These are phyloP conservation scores for Acacia confusa DNA, from an alignment of 306 rosid species.

Conservation along the genomic window DNA sequence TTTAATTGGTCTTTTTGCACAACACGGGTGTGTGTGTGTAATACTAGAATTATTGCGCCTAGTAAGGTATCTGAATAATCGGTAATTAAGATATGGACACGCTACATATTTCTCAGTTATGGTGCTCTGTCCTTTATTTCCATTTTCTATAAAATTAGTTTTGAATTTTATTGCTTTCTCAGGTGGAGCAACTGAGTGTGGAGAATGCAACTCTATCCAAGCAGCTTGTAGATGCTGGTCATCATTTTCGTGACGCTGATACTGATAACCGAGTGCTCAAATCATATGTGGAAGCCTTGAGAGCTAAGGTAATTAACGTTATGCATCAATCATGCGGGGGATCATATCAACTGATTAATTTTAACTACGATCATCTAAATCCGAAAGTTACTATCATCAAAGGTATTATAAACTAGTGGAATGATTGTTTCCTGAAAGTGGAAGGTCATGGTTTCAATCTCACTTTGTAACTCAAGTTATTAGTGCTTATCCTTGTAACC, in stretches of 20 bases:
- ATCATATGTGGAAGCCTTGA: slow-evolving; percentile 88
- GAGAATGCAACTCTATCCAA: slow-evolving; percentile 61
- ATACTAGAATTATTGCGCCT: background rate
- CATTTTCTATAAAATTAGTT: background rate
- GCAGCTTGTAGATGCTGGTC: slow-evolving; percentile 61
- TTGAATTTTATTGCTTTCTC: slow-evolving; percentile 1
- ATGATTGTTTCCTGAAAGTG: too few species aligned
- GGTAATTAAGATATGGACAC: background rate
- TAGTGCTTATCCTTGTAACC: too few species aligned
- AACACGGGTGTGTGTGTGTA: too few species aligned
- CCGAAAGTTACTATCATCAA: background rate
- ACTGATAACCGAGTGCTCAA: slow-evolving; percentile 76
- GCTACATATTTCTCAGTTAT: background rate
- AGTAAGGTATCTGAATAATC: background rate
- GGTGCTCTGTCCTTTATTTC: background rate
- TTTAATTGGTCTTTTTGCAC: background rate
- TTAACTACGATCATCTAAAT: background rate
- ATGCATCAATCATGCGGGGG: background rate
- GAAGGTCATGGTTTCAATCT: too few species aligned
- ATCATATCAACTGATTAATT: background rate
- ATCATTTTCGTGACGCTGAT: slow-evolving; percentile 74
- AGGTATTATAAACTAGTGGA: too few species aligned
- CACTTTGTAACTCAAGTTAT: too few species aligned
- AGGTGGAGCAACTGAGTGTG: slow-evolving; percentile 69
- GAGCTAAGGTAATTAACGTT: slow-evolving; percentile 74